Evolutionary conservation across 208 protist genomes (phyloP), one percentile per base, ranked within the genome.

Genomic region (Crithidia sp.): DNA sequence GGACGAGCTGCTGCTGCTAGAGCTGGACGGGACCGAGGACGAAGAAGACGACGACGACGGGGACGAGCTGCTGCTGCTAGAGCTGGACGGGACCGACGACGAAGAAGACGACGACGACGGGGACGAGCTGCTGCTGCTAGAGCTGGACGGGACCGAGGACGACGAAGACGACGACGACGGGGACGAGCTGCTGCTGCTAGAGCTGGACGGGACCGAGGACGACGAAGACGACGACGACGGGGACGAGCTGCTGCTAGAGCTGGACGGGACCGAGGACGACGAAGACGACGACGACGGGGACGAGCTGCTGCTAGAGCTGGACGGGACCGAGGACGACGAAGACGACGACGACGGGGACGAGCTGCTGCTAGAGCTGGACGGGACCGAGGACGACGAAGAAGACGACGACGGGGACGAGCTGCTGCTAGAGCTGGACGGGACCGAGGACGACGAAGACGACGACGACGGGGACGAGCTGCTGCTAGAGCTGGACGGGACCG

Each of bases 301-400:
- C 43, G 2, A 47, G 5, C 0, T 3, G 5, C 39, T 45, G 56
- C 39, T 61, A 14, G 56, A 61, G 14, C 37, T 19, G 37, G 10
- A 19, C 54, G 54, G 16, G 10, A 28, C 50, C 14, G 50, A 17
- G 14, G 54, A 39, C 54, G 52, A 67, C 62, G 62, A 49, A n/a
- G n/a, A 16, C 49, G 65, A 70, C 65, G 65, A 70, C 40, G 65
- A 70, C 0, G 64, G n/a, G n/a, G n/a, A n/a, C n/a, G n/a, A n/a
- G n/a, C n/a, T n/a, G n/a, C n/a, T n/a, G n/a, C n/a, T n/a, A n/a
- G n/a, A n/a, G n/a, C n/a, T n/a, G n/a, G n/a, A n/a, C n/a, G n/a
- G n/a, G n/a, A n/a, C n/a, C n/a, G n/a, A n/a, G n/a, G n/a, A n/a
- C n/a, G n/a, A n/a, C n/a, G n/a, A n/a, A n/a, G n/a, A n/a, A n/a